A percentile compares a stretch with the other conserved stretches of the same genome.
phyloP scores from a whole-genome alignment of 1,139 yeast genomes.

The Sugiyamaella castrensis region DNA sequence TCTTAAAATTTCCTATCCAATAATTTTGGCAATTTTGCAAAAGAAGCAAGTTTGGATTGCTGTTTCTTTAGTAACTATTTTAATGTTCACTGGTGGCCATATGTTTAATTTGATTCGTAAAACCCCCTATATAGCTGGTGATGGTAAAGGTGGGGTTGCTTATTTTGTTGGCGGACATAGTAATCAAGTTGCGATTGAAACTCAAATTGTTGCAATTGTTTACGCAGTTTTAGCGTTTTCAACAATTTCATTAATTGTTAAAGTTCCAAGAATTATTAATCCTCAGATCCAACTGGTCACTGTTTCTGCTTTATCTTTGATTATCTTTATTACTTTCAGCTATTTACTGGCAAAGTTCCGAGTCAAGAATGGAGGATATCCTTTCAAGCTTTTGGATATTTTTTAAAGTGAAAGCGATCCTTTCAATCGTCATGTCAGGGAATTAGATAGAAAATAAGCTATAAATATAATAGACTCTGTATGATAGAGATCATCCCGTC shows the following conservation, averaged over 20 bases:
- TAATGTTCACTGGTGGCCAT: slow-evolving; percentile 81
- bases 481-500: too few species aligned
- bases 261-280: slow-evolving; percentile 47
- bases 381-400: slow-evolving; percentile 44
- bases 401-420: slow-evolving; percentile 13
- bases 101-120: slow-evolving; percentile 89
- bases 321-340: slow-evolving; percentile 49
- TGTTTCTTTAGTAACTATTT: slow-evolving; percentile 53
- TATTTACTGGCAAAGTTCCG: slow-evolving; percentile 51
- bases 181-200: slow-evolving; percentile 62
- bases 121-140: slow-evolving; percentile 63
- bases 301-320: slow-evolving; percentile 42
- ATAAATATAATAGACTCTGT: too few species aligned
- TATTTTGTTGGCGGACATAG: slow-evolving; percentile 72
- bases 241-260: slow-evolving; percentile 47
- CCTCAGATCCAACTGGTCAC: slow-evolving; percentile 46
- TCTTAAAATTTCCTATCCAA: slow-evolving; percentile 34
- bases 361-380: slow-evolving; percentile 57
- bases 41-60: slow-evolving; percentile 65
- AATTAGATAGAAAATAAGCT: too few species aligned
- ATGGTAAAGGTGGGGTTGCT: slow-evolving; percentile 52
- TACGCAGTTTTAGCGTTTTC: slow-evolving; percentile 41
- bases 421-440: neutral
- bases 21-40: slow-evolving; percentile 36
- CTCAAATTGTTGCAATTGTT: slow-evolving; percentile 46